A percentile compares a stretch with the other conserved stretches of the same genome.
Evolutionary conservation across 805 yeast species (phyloP).

Genomic region (Nakazawaea pomicola): DNA sequence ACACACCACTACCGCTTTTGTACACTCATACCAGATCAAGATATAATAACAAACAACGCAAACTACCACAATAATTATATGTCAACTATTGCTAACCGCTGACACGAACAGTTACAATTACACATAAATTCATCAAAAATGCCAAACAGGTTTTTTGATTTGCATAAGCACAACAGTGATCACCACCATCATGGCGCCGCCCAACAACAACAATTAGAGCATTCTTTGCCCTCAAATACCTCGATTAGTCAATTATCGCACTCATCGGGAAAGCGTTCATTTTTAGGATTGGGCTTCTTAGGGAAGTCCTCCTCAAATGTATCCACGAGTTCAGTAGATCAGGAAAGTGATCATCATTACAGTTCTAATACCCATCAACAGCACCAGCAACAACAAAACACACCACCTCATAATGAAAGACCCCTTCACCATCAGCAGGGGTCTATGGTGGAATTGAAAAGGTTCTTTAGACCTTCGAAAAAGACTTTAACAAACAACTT

Average conservation of each 20-base stretch:
- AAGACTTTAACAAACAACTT: constrained; percentile 17
- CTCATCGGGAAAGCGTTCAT: constrained; percentile 7
- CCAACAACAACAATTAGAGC: background rate
- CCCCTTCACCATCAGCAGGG: constrained; percentile 20
- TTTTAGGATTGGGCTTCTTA: constrained; percentile 10
- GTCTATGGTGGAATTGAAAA: constrained; percentile 68
- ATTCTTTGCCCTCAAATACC: background rate
- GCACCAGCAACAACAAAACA: background rate
- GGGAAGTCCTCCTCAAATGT: constrained; percentile 10
- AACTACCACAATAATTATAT: too few species aligned
- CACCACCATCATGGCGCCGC: background rate
- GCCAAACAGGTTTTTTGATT: constrained; percentile 8
- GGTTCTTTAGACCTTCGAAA: constrained; percentile 61
- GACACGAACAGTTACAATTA: too few species aligned
- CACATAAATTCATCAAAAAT: background rate
- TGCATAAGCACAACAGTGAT: background rate
- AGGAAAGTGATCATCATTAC: constrained; percentile 4
- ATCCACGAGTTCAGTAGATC: constrained; percentile 1
- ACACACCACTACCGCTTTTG: too few species aligned
- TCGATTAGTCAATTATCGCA: background rate
- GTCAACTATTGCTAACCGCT: too few species aligned
- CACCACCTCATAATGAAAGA: background rate
- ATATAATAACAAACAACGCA: too few species aligned
- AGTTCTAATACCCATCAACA: background rate
- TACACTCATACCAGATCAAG: too few species aligned